These are phyloP conservation scores for Hypoxylon sp. DNA, from an alignment of 2,329 filamentous ascomycete species.

Conservation along the genomic window DNA sequence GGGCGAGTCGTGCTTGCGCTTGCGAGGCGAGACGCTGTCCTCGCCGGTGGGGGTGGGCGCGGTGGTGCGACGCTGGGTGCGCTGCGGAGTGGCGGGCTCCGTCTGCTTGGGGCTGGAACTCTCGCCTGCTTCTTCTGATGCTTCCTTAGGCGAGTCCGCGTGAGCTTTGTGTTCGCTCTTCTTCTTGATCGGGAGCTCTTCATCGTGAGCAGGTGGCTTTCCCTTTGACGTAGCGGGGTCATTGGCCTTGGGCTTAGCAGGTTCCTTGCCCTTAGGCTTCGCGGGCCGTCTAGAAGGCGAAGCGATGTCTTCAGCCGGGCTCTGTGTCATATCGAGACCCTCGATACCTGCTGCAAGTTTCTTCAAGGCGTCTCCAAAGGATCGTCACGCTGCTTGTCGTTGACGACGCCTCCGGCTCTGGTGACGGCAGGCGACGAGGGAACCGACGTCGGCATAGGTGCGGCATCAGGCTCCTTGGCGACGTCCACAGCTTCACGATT, in stretches of 20 bases:
- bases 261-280: conserved; percentile 10
- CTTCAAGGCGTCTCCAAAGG: neutral
- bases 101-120: neutral
- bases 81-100: neutral
- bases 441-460: neutral
- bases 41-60: too few species aligned
- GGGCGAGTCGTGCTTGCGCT: conserved; percentile 4
- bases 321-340: neutral
- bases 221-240: conserved; percentile 4
- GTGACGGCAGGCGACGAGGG: neutral
- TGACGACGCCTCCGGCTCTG: neutral
- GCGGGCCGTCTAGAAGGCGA: conserved; percentile 6
- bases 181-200: neutral
- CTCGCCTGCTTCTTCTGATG: neutral
- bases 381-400: neutral
- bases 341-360: neutral
- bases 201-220: conserved; percentile 3
- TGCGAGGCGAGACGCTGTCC: neutral
- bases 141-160: neutral
- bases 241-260: too few species aligned
- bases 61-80: neutral
- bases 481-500: conserved; percentile 13
- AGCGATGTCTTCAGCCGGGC: neutral
- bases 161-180: neutral
- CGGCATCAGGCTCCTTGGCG: conserved; percentile 3